Base-by-base conservation (phyloP, 495 filamentous ascomycete genomes). In the Ramalina intermedia region DNA sequence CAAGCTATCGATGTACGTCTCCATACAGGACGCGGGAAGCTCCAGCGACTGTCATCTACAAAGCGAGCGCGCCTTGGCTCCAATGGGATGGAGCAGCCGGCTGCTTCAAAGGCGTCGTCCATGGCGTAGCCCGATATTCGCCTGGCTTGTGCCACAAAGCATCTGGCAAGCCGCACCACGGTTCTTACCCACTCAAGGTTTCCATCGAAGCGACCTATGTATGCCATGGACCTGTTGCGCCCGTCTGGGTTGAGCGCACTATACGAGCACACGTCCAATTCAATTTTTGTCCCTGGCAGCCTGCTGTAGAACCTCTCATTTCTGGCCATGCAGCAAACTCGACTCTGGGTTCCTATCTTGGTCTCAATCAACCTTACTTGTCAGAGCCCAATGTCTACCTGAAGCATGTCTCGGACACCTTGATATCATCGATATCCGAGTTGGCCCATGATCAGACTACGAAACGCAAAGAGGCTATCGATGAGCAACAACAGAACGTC, bases 51-150 rank as follows among this genome's bases (percentile, higher is more conserved):
- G 39, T 57, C 39, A 29, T 20, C 13, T 57, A 57, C 37, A 39
- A 14, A 27, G 24, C 53, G 11, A 41, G 44, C 17, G 41, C 55
- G 21, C n/a, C 55, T 35, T 60, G 55, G 54, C 55, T 60, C 43
- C 17, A 8, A 12, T 60, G 55, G 57, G 43, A 52, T 23, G 20
- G 46, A 8, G 37, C 40, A 7, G 24, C 42, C n/a, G 37, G 33
- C 3, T 52, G 52, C 18, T 60, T 57, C 29, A 44, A 23, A 41
- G 57, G 56, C 36, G 26, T 49, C 17, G 47, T 58, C 33, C 56
- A 17, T 33, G 29, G 29, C 29, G 29, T 33, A 11, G 29, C 29
- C 29, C 29, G 12, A 33, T 33, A 33, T 33, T 3, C 29, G 41
- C 27, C 21, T 21, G 17, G 21, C 21, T 24, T 27, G 14, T 44